These are phyloP conservation scores for Penicillium sp. DNA, from an alignment of 2,329 filamentous ascomycete species.

Conservation along the genomic window DNA sequence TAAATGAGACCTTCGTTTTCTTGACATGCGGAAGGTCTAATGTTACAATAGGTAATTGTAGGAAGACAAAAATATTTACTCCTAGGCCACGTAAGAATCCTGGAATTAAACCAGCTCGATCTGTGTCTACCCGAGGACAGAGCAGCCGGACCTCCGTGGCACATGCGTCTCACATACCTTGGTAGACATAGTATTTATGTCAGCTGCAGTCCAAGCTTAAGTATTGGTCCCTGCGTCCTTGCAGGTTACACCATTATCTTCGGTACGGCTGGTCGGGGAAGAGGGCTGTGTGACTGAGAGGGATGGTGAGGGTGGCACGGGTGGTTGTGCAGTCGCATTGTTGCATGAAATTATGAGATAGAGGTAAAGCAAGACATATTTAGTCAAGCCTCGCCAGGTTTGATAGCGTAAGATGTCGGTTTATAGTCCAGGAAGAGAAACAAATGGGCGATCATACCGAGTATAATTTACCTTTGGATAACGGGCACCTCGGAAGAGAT, in stretches of 20 bases:
- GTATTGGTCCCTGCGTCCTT: constrained; percentile 30
- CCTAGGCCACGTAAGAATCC: not conserved
- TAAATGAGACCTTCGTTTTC: not conserved
- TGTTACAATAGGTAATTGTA: not conserved
- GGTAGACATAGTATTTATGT: not conserved
- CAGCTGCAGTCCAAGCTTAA: constrained; percentile 17
- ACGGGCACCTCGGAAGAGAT: not conserved
- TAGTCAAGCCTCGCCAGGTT: not conserved
- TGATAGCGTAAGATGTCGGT: not conserved
- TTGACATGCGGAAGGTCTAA: not conserved
- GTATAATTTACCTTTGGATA: not conserved
- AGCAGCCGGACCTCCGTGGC: not conserved
- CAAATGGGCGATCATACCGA: not conserved
- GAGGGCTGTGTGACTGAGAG: constrained; percentile 20
- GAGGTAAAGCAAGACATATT: constrained; percentile 3
- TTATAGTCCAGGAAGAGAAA: not conserved
- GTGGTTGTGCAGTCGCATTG: constrained; percentile 19
- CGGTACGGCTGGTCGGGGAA: constrained; percentile 20
- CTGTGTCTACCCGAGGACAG: not conserved
- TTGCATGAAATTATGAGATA: constrained; percentile 10
- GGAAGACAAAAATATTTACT: not conserved
- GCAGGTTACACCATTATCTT: constrained; percentile 28
- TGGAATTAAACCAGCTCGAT: not conserved
- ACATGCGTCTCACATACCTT: not conserved
- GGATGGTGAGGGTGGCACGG: constrained; percentile 18